Evolutionary conservation across 2,329 filamentous ascomycete species (phyloP), one percentile per base, ranked within the genome.

Genomic region (Talaromyces sp.): DNA sequence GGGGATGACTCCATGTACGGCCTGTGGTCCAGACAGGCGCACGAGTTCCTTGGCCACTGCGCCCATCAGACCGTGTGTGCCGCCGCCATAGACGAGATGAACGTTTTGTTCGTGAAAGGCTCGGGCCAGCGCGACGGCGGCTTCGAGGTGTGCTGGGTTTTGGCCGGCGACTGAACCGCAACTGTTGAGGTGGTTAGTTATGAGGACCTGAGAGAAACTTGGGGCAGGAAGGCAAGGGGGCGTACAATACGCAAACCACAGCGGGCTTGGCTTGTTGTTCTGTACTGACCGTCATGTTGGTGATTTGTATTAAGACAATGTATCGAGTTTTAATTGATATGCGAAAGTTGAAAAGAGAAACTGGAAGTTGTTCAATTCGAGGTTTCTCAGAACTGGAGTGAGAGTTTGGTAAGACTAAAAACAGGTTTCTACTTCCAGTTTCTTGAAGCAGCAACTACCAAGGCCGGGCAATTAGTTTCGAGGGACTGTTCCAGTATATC

Each of bases 1-100:
- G 5, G 94, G 94, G 69, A 99, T 97, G 73, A 99, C 90, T 70
- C 94, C 94, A 78, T 97, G 93, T 17, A 97, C 94, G 12, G 88
- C 79, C 56, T 86, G 75, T 0, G 92, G 91, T 2, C 94, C 93
- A 5, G 88, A 87, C 64, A 97, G 85, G 0, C 88, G 82, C 66
- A 95, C 91, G 29, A 99, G 86, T 0, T 91, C 92, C 68, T 88
- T 88, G 52, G 94, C 91, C 11, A 97, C 77, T 72, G 97, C 92
- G 71, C 94, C 94, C 94, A 99, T 99, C 52, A 99, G 83, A 10
- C 94, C 94, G 41, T 91, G 86, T 2, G 93, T 97, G 70, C 94
- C 48, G 67, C 94, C 94, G 67, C 94, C 94, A 75, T 97, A 99
- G 65, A 97, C 92, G 50, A 99, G 85, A 10, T 85, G 83, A 69